Conservation (phyloP, 345 rosid species). For the Gossypium thurberi region DNA sequence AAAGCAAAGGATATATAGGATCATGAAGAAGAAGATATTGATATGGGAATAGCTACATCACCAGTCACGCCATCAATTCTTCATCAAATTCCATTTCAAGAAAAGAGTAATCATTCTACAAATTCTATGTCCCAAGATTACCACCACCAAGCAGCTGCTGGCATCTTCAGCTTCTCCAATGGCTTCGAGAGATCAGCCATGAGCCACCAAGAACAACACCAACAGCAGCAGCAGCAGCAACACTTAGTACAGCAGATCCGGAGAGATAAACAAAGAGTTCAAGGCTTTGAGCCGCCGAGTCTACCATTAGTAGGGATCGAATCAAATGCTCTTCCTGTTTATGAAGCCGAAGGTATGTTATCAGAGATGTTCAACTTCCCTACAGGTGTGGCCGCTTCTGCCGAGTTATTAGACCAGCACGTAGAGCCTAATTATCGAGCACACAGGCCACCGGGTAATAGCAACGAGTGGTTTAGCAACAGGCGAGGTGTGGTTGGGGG, state of each 20-base stretch:
- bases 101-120: slow-evolving; percentile 19
- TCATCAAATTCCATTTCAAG: slow-evolving; percentile 9
- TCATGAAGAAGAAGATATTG: slow-evolving; percentile 36
- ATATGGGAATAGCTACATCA: slow-evolving; percentile 68
- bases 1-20: slow-evolving; percentile 2
- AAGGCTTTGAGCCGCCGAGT: slow-evolving; percentile 33
- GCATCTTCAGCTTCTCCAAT: slow-evolving; percentile 64
- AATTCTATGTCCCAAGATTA: slow-evolving; percentile 83
- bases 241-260: slow-evolving; percentile 62
- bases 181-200: slow-evolving; percentile 48
- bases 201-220: slow-evolving; percentile 20
- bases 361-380: slow-evolving; percentile 92
- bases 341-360: slow-evolving; percentile 79
- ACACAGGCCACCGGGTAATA: slow-evolving; percentile 8
- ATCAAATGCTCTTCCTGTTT: slow-evolving; percentile 44
- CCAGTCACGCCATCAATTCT: slow-evolving; percentile 20
- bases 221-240: slow-evolving; percentile 36
- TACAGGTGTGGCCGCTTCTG: slow-evolving; percentile 34
- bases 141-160: slow-evolving; percentile 26
- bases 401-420: slow-evolving; percentile 29
- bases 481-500: slow-evolving; percentile 25
- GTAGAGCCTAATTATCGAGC: slow-evolving; percentile 26
- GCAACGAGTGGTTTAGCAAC: slow-evolving; percentile 48
- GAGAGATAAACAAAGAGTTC: slow-evolving; percentile 51
- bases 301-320: slow-evolving; percentile 49